Evolutionary conservation across 2,329 filamentous ascomycete genomes (phyloP).

Genomic region (Fusarium neocosmosporiellum): DNA sequence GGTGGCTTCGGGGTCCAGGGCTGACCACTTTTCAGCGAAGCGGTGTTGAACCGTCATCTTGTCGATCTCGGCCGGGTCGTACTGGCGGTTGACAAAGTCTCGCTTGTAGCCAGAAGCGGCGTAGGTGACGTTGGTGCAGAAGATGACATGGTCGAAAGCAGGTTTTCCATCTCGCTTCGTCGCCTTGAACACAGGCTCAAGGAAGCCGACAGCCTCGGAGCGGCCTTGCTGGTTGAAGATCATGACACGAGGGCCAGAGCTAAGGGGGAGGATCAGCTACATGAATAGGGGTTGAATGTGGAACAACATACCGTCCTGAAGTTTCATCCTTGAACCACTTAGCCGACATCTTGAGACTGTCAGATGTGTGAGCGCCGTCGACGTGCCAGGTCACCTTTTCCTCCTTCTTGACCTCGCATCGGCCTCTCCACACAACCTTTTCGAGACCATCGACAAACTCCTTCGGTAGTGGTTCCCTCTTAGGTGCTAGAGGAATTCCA

Average conservation of each 20-base stretch:
- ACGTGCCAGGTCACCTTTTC: constrained; percentile 81
- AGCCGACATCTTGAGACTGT: constrained; percentile 85
- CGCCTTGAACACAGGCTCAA: constrained; percentile 58
- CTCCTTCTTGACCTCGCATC: constrained; percentile 74
- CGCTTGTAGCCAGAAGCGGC: constrained; percentile 62
- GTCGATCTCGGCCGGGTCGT: constrained; percentile 62
- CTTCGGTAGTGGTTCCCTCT: constrained; percentile 59
- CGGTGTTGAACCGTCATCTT: constrained; percentile 64
- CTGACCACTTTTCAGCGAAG: constrained; percentile 63
- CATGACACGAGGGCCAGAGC: constrained; percentile 62
- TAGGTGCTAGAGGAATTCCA: constrained; percentile 46
- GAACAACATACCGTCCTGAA: constrained; percentile 44
- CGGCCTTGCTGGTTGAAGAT: constrained; percentile 90
- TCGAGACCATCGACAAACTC: constrained; percentile 81
- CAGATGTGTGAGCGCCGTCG: constrained; percentile 92
- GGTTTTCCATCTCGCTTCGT: constrained; percentile 44
- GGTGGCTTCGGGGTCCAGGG: constrained; percentile 58
- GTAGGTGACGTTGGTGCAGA: constrained; percentile 81
- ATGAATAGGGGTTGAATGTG: not conserved
- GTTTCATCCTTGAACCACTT: constrained; percentile 79
- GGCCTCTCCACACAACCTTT: constrained; percentile 79
- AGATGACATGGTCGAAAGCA: constrained; percentile 78
- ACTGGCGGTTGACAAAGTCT: constrained; percentile 68
- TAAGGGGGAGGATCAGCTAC: constrained; percentile 16
- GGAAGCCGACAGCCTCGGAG: constrained; percentile 63